Evolutionary conservation across 2,329 filamentous ascomycete species (phyloP), one percentile per base, ranked within the genome.

Genomic region (Pyricularia grisea): DNA sequence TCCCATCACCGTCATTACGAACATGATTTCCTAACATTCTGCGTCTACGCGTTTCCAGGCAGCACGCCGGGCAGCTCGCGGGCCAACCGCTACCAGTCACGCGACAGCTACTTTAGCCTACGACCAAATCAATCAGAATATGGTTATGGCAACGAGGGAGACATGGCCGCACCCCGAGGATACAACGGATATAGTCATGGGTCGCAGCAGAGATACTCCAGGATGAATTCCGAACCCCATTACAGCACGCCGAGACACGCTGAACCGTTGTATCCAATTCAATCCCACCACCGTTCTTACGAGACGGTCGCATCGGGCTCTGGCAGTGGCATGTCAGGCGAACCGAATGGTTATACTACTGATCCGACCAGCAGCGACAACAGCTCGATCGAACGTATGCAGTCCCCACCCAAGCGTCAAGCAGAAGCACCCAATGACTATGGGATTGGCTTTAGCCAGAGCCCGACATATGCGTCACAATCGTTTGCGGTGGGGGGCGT

Each of bases 291-390:
- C 73, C 89, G 88, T 72, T 95, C 92, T 1, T 92, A 94, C 78
- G 93, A 97, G 77, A 97, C 93, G 1, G 90, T 96, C 64, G 91
- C 91, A 55, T 93, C 92, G 14, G 90, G 90, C 70, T 88, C 89
- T 12, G 90, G 88, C 27, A 92, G 89, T 75, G 91, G 89, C 67
- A 91, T 87, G 73, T 88, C 90, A 72, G 88, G 82, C 68, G 93
- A 97, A 70, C 89, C 89, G 14, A 89, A 87, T 76, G 90, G 89
- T 69, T 94, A 95, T 78, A 90, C 90, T 72, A 97, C 93, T 70
- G 93, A 97, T 76, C 94, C 92, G 61, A 81, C 85, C 69, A 95
- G 92, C 80, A 97, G 93, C 76, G 92, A 97, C 76, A 97, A 97
- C 80, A 96, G 92, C 80, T 97, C 93, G 1, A 87, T 96, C 73